These are phyloP conservation scores for Trichoderma asperelloides DNA, from an alignment of 495 filamentous ascomycete species.

Conservation along the genomic window DNA sequence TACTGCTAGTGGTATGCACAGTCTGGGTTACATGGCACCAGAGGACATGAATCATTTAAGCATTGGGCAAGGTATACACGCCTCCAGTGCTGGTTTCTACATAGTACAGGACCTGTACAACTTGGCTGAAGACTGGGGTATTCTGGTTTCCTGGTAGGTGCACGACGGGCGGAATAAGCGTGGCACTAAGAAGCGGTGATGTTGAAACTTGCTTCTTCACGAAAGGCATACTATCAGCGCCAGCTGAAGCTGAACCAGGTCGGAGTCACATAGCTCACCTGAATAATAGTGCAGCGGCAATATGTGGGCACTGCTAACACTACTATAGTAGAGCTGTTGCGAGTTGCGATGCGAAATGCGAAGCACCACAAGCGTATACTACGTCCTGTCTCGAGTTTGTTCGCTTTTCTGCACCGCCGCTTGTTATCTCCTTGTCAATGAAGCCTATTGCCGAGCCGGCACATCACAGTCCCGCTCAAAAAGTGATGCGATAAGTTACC, in stretches of 20 bases:
- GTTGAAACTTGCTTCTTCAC: background rate
- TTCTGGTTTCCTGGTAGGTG: too few relatives aligned
- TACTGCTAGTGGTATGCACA: too few relatives aligned
- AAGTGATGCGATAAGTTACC: background rate
- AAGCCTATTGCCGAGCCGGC: background rate
- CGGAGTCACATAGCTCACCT: background rate
- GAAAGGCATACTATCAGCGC: background rate
- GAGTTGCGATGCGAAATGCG: too few relatives aligned
- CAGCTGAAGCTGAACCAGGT: background rate
- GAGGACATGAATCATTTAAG: too few relatives aligned
- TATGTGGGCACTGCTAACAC: background rate
- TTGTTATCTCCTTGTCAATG: background rate
- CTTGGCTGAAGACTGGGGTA: too few relatives aligned
- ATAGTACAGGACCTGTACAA: too few relatives aligned
- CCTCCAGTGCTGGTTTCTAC: too few relatives aligned
- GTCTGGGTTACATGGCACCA: too few relatives aligned
- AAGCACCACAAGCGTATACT: background rate
- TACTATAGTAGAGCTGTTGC: background rate
- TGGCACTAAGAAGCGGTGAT: background rate
- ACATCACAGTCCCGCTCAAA: background rate
- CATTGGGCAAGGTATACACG: too few relatives aligned
- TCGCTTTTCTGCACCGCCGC: background rate
- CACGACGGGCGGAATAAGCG: background rate
- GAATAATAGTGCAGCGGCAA: background rate
- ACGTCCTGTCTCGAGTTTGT: background rate